A percentile compares a stretch with the other conserved stretches of the same genome.
Conservation (phyloP, 2,329 filamentous ascomycete genomes). For the Metarhizium guizhouense region DNA sequence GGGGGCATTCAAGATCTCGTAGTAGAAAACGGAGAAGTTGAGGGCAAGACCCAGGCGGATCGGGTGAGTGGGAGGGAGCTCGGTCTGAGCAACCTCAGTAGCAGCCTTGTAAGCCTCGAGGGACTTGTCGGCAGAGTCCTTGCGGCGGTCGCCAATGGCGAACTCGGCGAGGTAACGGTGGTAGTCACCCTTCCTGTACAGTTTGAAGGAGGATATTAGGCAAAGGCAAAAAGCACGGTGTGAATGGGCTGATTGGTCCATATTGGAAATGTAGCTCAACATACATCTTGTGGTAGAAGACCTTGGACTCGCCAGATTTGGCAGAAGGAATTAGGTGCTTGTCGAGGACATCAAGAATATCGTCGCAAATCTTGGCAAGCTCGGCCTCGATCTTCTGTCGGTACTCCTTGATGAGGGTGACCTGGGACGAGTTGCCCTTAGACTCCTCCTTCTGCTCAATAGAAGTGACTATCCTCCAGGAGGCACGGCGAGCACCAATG, state of each 20-base stretch:
- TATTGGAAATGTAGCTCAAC: conserved; percentile 20
- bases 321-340: conserved; percentile 89
- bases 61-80: conserved; percentile 93
- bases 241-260: conserved; percentile 8
- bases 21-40: conserved; percentile 99
- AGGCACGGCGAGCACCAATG: conserved; percentile 91
- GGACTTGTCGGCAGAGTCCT: conserved; percentile 86
- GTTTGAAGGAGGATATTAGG: background rate
- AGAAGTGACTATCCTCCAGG: conserved; percentile 96
- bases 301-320: conserved; percentile 94
- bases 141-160: conserved; percentile 87
- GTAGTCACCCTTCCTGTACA: conserved; percentile 91
- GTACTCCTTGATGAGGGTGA: conserved; percentile 92
- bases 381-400: conserved; percentile 97
- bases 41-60: conserved; percentile 95
- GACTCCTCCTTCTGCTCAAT: conserved; percentile 99
- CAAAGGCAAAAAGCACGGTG: background rate
- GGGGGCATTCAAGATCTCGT: conserved; percentile 97
- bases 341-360: conserved; percentile 92
- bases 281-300: conserved; percentile 99
- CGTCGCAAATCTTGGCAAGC: conserved; percentile 94
- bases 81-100: conserved; percentile 95
- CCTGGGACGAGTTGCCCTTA: conserved; percentile 91
- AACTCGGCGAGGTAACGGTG: conserved; percentile 98
- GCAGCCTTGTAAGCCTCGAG: conserved; percentile 96